Base-by-base conservation (phyloP, 768 basidiomycete species). In the Tephrocybe sp. region DNA sequence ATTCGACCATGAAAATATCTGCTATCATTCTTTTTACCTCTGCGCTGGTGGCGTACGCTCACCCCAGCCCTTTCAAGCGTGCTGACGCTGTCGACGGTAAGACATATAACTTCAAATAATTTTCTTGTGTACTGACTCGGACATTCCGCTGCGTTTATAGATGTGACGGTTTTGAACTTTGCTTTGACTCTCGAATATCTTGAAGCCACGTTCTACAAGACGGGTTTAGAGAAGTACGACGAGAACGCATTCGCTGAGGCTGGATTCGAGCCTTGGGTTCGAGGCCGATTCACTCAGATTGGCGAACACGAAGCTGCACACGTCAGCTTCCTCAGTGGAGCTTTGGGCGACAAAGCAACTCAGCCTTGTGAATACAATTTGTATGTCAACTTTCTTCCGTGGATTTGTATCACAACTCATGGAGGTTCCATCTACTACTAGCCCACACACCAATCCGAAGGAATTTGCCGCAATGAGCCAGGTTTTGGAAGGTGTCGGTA, bases 301-400 rank as follows among this genome's bases (percentile, higher is more conserved):
- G 68, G 67, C 12, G 61, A 64, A 18, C 79, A 85, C 61, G 81
- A 84, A 60, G 30, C 53, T 18, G 61, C 69, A 1, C 84, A 87
- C 64, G 82, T 84, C 55, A 46, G 57, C 9, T 67, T 72, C 52
- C 58, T 73, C 24, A 58, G 45, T 42, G 39, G 38, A 1, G 64
- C 64, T 1, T 64, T 84, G 25, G 81, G 82, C 1, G 63, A 64
- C 43, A 64, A 70, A 11, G 81, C 83, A 6, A 71, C 75, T 10
- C 45, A 77, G 59, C 70, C 82, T 0, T 86, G 84, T 69, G 68
- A 67, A 5, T 88, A 86, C 63, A 66, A 55, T 49, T 86, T 85
- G 78, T 79, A 52, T 25, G 74, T 64, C 9, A n/a, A 24, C 16
- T 36, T 45, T 7, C 16, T 2, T 23, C 5, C 4, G 6, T 15